Conservation (phyloP, 2,329 filamentous ascomycete species). For the Aspergillus sp. region DNA sequence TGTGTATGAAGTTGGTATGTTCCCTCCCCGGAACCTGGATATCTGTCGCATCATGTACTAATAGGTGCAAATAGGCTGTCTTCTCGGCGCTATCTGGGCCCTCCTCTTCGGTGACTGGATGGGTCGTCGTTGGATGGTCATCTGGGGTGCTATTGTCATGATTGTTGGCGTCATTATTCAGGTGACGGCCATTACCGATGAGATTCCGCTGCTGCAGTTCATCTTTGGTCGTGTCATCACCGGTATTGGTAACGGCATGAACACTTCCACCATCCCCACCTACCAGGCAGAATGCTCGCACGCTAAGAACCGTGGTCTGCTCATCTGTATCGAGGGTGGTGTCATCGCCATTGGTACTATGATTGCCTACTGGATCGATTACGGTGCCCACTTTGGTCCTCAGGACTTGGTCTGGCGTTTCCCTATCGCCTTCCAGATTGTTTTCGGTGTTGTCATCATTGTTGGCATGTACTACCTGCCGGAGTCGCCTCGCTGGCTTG, state of each 20-base stretch:
- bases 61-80: background rate
- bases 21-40: background rate
- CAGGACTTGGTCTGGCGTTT: conserved; percentile 35
- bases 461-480: conserved; percentile 29
- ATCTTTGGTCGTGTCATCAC: conserved; percentile 43
- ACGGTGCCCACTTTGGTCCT: conserved; percentile 21
- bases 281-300: conserved; percentile 36
- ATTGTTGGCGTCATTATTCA: conserved; percentile 1
- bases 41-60: background rate
- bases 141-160: background rate
- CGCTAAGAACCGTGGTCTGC: background rate
- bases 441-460: conserved; percentile 35
- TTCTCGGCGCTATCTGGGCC: background rate
- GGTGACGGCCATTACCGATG: background rate
- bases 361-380: conserved; percentile 43
- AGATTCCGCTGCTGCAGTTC: conserved; percentile 33
- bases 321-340: conserved; percentile 1
- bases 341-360: conserved; percentile 17
- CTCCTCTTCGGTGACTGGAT: background rate
- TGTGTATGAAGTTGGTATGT: background rate
- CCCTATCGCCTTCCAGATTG: conserved; percentile 41
- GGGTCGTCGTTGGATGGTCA: conserved; percentile 1
- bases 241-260: conserved; percentile 45
- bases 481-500: conserved; percentile 32
- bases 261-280: conserved; percentile 43